phyloP scores from a whole-genome alignment of 179 eudicot species.

The Spinacia oleracea region DNA sequence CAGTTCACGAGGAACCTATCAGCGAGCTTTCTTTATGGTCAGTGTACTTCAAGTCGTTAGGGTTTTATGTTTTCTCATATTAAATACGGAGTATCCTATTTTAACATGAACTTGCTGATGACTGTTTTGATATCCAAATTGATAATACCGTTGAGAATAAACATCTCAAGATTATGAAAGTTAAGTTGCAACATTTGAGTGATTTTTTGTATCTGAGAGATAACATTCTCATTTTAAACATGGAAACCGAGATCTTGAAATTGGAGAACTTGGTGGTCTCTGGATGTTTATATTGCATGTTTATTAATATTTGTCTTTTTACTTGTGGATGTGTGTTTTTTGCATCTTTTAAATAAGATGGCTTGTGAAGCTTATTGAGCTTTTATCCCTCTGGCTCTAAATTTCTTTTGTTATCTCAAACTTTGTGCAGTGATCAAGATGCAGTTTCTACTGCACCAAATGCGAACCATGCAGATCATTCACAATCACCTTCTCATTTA shows the following conservation, averaged over 20 bases:
- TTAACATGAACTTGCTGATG: background rate
- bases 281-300: background rate
- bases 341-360: background rate
- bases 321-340: background rate
- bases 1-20: conserved; percentile 28
- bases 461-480: conserved; percentile 32
- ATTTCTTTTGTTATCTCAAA: conserved; percentile 13
- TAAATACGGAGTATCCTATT: background rate
- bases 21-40: conserved; percentile 42
- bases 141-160: background rate
- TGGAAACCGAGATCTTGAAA: background rate
- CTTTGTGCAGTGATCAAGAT: conserved; percentile 51
- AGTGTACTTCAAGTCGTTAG: conserved; percentile 8
- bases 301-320: background rate
- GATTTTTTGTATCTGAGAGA: background rate
- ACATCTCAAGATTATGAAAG: background rate
- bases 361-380: background rate
- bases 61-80: conserved; percentile 1
- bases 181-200: background rate
- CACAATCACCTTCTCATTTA: conserved; percentile 32
- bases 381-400: background rate
- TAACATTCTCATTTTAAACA: background rate
- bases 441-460: conserved; percentile 33
- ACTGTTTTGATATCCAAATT: background rate
- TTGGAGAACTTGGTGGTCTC: background rate